These are phyloP conservation scores for Xylogone sp. DNA, from an alignment of 2,329 filamentous ascomycete genomes.

Conservation along the genomic window DNA sequence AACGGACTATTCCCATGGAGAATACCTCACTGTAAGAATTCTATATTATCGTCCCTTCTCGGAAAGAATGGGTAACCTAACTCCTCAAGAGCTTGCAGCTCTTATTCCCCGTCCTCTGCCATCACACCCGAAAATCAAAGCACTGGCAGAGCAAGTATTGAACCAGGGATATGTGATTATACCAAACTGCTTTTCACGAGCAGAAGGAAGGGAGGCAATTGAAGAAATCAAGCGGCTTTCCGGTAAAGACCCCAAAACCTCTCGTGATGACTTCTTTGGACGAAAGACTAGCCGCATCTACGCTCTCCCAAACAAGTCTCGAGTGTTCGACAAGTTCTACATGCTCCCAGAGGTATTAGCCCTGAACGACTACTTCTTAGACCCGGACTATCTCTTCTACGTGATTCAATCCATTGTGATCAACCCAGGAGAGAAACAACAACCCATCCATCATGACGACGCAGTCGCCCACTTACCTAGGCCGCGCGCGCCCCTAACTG, in stretches of 20 bases:
- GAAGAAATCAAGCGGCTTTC: slow-evolving; percentile 27
- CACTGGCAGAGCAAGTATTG: slow-evolving; percentile 19
- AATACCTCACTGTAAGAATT: too few relatives aligned
- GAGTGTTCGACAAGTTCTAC: slow-evolving; percentile 28
- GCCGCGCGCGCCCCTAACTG: slow-evolving; percentile 3
- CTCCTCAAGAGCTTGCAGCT: slow-evolving; percentile 40
- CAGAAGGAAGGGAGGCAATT: slow-evolving; percentile 23
- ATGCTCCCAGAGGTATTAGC: slow-evolving; percentile 28
- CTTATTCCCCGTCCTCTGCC: slow-evolving; percentile 33
- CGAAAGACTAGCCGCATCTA: slow-evolving; percentile 29
- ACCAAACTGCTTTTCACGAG: slow-evolving; percentile 20
- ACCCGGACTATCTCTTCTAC: slow-evolving; percentile 25
- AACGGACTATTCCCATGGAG: too few relatives aligned
- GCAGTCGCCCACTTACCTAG: slow-evolving; percentile 1
- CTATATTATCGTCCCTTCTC: too few relatives aligned
- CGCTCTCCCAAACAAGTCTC: slow-evolving; percentile 29
- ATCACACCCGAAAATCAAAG: neutral
- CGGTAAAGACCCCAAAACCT: slow-evolving; percentile 17
- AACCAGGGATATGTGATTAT: slow-evolving; percentile 30
- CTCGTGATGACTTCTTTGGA: slow-evolving; percentile 29
- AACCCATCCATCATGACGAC: slow-evolving; percentile 24
- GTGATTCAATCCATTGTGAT: slow-evolving; percentile 30
- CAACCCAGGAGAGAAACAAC: slow-evolving; percentile 27
- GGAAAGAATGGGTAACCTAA: neutral
- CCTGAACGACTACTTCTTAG: slow-evolving; percentile 31